Evolutionary conservation across 768 basidiomycete genomes (phyloP).

Genomic region (Leccinum subgranulosum): DNA sequence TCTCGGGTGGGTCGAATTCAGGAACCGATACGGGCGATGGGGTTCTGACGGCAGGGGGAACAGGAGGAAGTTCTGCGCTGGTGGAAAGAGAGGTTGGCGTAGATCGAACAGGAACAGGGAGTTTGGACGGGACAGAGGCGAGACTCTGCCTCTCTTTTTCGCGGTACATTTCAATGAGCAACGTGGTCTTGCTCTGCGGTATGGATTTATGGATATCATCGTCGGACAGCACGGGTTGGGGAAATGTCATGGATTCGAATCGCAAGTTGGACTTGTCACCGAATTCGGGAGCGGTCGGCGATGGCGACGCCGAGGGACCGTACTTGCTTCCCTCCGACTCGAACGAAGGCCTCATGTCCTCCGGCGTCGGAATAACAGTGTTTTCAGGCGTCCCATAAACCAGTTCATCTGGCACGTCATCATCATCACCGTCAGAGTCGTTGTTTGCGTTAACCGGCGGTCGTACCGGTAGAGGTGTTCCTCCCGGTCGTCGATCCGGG

Average conservation of each 20-base stretch:
- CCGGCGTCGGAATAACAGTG: conserved; percentile 14
- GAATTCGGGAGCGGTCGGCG: conserved; percentile 29
- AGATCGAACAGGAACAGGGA: conserved; percentile 31
- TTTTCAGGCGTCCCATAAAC: conserved; percentile 30
- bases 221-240: conserved; percentile 6
- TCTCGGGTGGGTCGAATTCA: conserved; percentile 25
- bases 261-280: conserved; percentile 22
- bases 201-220: conserved; percentile 16
- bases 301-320: conserved; percentile 28
- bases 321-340: conserved; percentile 35
- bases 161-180: conserved; percentile 84
- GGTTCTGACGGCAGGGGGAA: neutral
- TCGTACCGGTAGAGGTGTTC: conserved; percentile 19
- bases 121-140: conserved; percentile 24
- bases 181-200: conserved; percentile 62
- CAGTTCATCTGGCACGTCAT: conserved; percentile 32
- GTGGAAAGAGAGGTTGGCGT: conserved; percentile 10
- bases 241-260: conserved; percentile 31
- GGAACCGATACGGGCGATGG: conserved; percentile 15
- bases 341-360: conserved; percentile 30
- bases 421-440: conserved; percentile 33
- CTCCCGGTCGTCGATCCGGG: conserved; percentile 58
- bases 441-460: conserved; percentile 26
- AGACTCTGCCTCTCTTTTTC: conserved; percentile 54
- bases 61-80: conserved; percentile 4